phyloP scores from a whole-genome alignment of 306 rosid genomes.

The Hippophae rhamnoides region DNA sequence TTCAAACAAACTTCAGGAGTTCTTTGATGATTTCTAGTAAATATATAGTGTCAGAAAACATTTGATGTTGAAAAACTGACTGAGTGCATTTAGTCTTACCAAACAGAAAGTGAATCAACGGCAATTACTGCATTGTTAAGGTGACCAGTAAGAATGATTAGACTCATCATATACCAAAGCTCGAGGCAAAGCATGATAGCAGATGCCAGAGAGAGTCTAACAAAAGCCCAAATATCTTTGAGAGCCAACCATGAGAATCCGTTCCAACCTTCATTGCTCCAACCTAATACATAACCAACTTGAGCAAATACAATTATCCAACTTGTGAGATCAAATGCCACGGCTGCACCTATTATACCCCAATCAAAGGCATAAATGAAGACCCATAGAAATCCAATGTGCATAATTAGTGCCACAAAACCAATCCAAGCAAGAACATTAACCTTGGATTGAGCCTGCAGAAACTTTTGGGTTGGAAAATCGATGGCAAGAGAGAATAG shows the following conservation, averaged over 20 bases:
- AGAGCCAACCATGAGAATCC: conserved; percentile 67
- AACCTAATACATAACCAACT: conserved; percentile 47
- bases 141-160: conserved; percentile 62
- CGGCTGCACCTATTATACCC: conserved; percentile 62
- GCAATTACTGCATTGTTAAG: conserved; percentile 65
- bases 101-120: conserved; percentile 69
- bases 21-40: not conserved
- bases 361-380: conserved; percentile 40
- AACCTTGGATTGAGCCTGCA: conserved; percentile 83
- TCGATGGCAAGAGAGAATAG: conserved; percentile 52
- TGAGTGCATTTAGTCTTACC: conserved; percentile 36
- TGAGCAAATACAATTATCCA: conserved; percentile 58
- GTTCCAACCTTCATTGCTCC: conserved; percentile 87
- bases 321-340: conserved; percentile 56
- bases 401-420: conserved; percentile 36
- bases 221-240: conserved; percentile 73
- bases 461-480: conserved; percentile 82
- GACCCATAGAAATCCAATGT: conserved; percentile 52
- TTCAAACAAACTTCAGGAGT: not conserved
- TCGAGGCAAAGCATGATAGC: conserved; percentile 94
- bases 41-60: not conserved
- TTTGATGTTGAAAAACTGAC: not conserved
- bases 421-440: conserved; percentile 61
- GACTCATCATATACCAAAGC: conserved; percentile 76
- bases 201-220: conserved; percentile 77